Conservation (phyloP, 176 grass and related monocot species). For the Elymus sibiricus region DNA sequence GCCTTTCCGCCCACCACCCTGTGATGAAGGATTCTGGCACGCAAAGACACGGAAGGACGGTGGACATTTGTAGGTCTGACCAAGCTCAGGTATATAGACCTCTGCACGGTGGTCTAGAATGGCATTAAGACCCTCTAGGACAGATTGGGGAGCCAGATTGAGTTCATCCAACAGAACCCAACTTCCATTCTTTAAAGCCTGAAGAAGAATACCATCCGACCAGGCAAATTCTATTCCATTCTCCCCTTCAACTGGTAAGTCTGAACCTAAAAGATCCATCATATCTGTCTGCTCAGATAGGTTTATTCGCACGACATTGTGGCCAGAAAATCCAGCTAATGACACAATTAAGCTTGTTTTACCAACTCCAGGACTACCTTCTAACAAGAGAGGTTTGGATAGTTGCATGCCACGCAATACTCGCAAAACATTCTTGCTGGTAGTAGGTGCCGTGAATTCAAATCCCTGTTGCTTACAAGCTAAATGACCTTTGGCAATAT, state of each 20-base stretch:
- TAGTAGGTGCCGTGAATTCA: conserved; percentile 73
- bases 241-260: conserved; percentile 72
- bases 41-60: conserved; percentile 85
- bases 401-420: conserved; percentile 91
- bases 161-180: conserved; percentile 99
- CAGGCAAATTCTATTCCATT: conserved; percentile 88
- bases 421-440: conserved; percentile 81
- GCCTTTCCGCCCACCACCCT: conserved; percentile 91
- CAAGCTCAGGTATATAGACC: conserved; percentile 94
- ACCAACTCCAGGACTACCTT: conserved; percentile 97
- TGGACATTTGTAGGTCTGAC: conserved; percentile 76
- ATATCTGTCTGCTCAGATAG: conserved; percentile 98
- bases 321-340: conserved; percentile 73
- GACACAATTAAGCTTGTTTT: conserved; percentile 91
- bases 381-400: conserved; percentile 86
- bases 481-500: conserved; percentile 63
- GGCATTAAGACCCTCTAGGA: conserved; percentile 91
- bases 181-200: conserved; percentile 93
- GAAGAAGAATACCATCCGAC: conserved; percentile 97
- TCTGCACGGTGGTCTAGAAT: conserved; percentile 97
- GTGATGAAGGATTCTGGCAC: conserved; percentile 89
- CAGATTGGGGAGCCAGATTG: conserved; percentile 96
- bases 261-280: conserved; percentile 98
- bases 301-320: conserved; percentile 87
- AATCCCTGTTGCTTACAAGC: conserved; percentile 59